Percentiles rank a stretch among this genome's conserved stretches.
These are phyloP conservation scores for Hanseniaspora lindneri DNA, from an alignment of 805 yeast genomes.

Conservation along the genomic window DNA sequence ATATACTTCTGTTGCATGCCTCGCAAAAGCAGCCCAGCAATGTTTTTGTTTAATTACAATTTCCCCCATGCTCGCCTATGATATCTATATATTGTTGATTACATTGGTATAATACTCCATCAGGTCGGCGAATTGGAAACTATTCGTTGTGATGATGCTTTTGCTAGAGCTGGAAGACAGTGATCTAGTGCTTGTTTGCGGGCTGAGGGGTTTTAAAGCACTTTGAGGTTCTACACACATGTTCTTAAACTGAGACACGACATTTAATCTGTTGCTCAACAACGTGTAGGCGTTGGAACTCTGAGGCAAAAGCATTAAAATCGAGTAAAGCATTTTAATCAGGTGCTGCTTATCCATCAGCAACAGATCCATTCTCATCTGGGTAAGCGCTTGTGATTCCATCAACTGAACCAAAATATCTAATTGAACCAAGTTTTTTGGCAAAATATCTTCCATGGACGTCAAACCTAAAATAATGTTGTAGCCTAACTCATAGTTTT, in stretches of 20 bases:
- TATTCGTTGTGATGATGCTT: slow-evolving; percentile 24
- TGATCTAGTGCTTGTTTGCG: slow-evolving; percentile 5
- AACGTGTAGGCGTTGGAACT: slow-evolving; percentile 70
- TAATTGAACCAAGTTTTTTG: slow-evolving; percentile 69
- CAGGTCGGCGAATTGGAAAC: slow-evolving; percentile 23
- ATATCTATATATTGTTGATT: slow-evolving; percentile 19
- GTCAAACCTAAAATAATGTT: slow-evolving; percentile 70
- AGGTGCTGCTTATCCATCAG: slow-evolving; percentile 76
- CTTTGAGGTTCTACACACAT: slow-evolving; percentile 15
- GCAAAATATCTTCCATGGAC: slow-evolving; percentile 60
- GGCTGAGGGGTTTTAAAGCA: slow-evolving; percentile 8
- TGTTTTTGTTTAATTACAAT: too few relatives aligned
- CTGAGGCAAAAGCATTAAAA: slow-evolving; percentile 88
- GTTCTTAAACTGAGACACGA: slow-evolving; percentile 27
- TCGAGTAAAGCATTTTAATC: slow-evolving; percentile 80
- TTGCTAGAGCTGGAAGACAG: slow-evolving; percentile 18
- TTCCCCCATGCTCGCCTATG: too few relatives aligned
- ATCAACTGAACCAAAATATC: slow-evolving; percentile 81
- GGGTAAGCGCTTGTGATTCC: slow-evolving; percentile 86
- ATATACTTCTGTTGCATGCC: too few relatives aligned
- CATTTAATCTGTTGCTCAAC: slow-evolving; percentile 57
- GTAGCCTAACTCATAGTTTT: slow-evolving; percentile 78
- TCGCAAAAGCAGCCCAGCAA: too few relatives aligned
- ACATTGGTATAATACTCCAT: slow-evolving; percentile 26
- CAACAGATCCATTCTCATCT: slow-evolving; percentile 72